A percentile compares a stretch with the other conserved stretches of the same genome.
Evolutionary conservation across 2,329 filamentous ascomycete genomes (phyloP).

Genomic region (Neofusicoccum cordaticola): DNA sequence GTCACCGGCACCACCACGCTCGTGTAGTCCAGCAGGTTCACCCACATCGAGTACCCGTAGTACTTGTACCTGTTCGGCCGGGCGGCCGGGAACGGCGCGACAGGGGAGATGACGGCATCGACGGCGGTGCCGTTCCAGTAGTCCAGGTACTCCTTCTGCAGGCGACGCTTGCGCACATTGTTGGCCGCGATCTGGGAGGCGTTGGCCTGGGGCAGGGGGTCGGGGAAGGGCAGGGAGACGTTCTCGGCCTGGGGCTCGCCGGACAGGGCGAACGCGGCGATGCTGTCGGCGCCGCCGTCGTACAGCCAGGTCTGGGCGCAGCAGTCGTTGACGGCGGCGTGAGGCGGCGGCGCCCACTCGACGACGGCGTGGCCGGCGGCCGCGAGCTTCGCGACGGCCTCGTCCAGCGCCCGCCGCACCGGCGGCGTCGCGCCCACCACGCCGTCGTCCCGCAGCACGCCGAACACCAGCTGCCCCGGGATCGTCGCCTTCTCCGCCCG

Average conservation of each 20-base stretch:
- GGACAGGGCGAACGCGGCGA: conserved; percentile 22
- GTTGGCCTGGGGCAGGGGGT: conserved; percentile 7
- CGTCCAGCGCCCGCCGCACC: conserved; percentile 30
- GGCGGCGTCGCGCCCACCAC: conserved; percentile 4
- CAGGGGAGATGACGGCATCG: conserved; percentile 36
- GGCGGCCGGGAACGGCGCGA: conserved; percentile 38
- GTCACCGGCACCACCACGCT: conserved; percentile 56
- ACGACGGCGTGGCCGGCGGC: conserved; percentile 28
- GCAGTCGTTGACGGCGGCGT: conserved; percentile 1
- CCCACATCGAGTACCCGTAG: conserved; percentile 44
- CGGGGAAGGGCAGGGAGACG: conserved; percentile 18
- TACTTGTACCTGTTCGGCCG: conserved; percentile 48
- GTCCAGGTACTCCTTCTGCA: conserved; percentile 36
- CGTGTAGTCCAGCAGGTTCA: conserved; percentile 59
- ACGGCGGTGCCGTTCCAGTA: conserved; percentile 41
- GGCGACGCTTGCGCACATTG: conserved; percentile 22
- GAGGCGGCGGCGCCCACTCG: conserved; percentile 19
- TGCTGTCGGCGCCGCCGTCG: background rate
- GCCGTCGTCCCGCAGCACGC: conserved; percentile 15
- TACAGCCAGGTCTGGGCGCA: background rate
- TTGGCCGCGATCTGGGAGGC: conserved; percentile 33
- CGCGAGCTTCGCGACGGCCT: conserved; percentile 25
- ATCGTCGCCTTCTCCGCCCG: conserved; percentile 50
- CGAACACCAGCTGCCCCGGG: conserved; percentile 35
- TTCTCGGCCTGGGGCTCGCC: conserved; percentile 32